Conservation (phyloP, 768 basidiomycete species). For the Termitomyces sp. region DNA sequence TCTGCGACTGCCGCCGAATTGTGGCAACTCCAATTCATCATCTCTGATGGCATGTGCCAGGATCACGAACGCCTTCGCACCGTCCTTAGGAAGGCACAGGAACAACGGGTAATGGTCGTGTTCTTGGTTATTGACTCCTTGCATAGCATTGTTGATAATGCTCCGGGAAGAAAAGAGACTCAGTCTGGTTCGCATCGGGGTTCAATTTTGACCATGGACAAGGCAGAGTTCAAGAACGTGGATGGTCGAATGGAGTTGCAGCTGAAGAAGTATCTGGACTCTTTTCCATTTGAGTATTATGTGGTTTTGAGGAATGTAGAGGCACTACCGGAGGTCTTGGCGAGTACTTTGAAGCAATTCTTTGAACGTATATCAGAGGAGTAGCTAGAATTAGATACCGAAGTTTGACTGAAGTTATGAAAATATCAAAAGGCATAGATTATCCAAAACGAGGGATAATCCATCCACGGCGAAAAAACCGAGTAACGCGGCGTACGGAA, state of each 20-base stretch:
- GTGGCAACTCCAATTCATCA: conserved; percentile 98
- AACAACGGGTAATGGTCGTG: conserved; percentile 90
- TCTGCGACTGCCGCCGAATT: conserved; percentile 73
- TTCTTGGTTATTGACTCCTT: conserved; percentile 95
- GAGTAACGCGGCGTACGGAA: not conserved
- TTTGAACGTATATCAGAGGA: conserved; percentile 80
- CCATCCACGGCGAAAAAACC: not conserved
- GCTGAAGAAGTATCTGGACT: conserved; percentile 86
- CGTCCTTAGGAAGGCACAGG: conserved; percentile 77
- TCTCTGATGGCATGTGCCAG: conserved; percentile 98
- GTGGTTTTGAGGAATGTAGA: conserved; percentile 90
- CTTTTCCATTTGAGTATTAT: conserved; percentile 98
- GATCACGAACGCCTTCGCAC: conserved; percentile 84
- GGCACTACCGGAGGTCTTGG: conserved; percentile 84
- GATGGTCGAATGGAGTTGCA: conserved; percentile 82
- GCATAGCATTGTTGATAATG: conserved; percentile 28
- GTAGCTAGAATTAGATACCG: conserved; percentile 20
- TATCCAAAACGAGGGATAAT: not conserved
- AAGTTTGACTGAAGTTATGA: not conserved
- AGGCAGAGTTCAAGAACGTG: conserved; percentile 79
- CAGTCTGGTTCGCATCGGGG: conserved; percentile 34
- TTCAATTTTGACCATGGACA: conserved; percentile 92
- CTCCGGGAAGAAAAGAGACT: conserved; percentile 12
- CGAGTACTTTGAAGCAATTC: conserved; percentile 87
- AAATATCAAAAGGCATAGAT: not conserved